Percentiles rank a stretch among this genome's conserved stretches.
phyloP scores from a whole-genome alignment of 495 filamentous ascomycete genomes.

The Ascobolus immersus region DNA sequence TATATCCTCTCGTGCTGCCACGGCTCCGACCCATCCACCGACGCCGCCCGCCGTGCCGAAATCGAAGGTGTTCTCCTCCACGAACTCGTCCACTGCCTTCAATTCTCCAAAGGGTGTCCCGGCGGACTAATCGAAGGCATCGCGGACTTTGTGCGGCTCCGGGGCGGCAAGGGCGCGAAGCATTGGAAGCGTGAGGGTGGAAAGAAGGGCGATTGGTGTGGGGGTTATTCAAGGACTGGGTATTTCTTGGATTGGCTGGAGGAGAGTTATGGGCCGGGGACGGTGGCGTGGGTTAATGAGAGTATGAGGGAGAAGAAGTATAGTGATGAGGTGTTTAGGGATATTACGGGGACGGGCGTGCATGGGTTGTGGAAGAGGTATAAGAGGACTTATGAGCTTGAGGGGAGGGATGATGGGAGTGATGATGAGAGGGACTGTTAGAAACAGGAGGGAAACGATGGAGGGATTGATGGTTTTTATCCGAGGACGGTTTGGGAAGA shows the following conservation, averaged over 20 bases:
- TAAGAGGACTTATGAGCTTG: conserved; percentile 9
- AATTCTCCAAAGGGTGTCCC: conserved; percentile 42
- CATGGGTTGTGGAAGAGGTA: conserved; percentile 55
- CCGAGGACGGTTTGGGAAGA: too few species aligned
- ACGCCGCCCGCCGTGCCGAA: conserved; percentile 27
- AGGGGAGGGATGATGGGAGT: neutral
- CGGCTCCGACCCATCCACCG: conserved; percentile 18
- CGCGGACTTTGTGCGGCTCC: conserved; percentile 77
- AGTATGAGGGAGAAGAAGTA: conserved; percentile 32
- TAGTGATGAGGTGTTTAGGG: conserved; percentile 36
- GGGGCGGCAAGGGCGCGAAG: conserved; percentile 43
- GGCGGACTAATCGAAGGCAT: conserved; percentile 76
- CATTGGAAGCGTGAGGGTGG: conserved; percentile 52
- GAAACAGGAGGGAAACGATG: neutral
- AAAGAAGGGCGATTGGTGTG: conserved; percentile 38
- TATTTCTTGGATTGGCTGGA: conserved; percentile 70
- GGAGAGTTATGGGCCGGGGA: conserved; percentile 36
- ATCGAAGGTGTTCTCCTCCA: conserved; percentile 65
- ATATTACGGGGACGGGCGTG: conserved; percentile 37
- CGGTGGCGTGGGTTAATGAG: conserved; percentile 50
- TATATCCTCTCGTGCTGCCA: too few species aligned
- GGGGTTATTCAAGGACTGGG: conserved; percentile 56
- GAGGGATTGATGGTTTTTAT: neutral
- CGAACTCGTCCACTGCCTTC: conserved; percentile 86
- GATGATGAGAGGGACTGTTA: neutral